Evolutionary conservation across 2,329 filamentous ascomycete genomes (phyloP).

Genomic region (Cladosporium velox): DNA sequence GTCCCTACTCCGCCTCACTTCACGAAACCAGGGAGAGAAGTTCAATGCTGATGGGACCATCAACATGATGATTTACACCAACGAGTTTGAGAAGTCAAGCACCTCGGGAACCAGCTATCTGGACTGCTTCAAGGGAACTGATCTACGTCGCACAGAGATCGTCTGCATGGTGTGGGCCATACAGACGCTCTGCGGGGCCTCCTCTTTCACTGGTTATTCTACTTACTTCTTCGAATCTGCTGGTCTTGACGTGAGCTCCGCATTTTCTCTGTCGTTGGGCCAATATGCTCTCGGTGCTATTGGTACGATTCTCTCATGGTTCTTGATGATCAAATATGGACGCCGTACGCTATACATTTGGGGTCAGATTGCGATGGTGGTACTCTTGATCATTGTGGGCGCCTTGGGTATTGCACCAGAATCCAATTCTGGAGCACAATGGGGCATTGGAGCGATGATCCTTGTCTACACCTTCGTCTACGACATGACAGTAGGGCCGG

Average conservation of each 20-base stretch:
- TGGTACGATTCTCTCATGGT: constrained; percentile 36
- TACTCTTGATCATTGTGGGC: constrained; percentile 31
- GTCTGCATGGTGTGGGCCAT: constrained; percentile 40
- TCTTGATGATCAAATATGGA: constrained; percentile 41
- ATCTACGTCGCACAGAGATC: constrained; percentile 51
- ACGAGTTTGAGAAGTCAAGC: constrained; percentile 56
- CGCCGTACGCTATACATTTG: constrained; percentile 44
- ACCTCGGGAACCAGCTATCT: constrained; percentile 50
- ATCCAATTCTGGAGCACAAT: constrained; percentile 25
- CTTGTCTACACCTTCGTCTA: constrained; percentile 36
- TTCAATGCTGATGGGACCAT: constrained; percentile 37
- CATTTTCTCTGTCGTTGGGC: constrained; percentile 42
- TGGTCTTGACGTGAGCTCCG: constrained; percentile 37
- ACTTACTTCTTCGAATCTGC: constrained; percentile 45
- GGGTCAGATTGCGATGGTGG: constrained; percentile 28
- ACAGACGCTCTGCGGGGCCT: constrained; percentile 38
- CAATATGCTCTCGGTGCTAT: constrained; percentile 33
- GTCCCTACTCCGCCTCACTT: constrained; percentile 28
- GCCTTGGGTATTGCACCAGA: constrained; percentile 24
- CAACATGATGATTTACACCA: constrained; percentile 45
- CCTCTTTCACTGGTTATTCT: constrained; percentile 39
- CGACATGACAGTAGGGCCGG: constrained; percentile 35
- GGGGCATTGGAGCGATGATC: constrained; percentile 32
- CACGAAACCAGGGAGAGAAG: constrained; percentile 30
- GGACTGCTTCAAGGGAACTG: constrained; percentile 56